Percentiles rank a stretch among this genome's conserved stretches.
phyloP scores from a whole-genome alignment of 1,139 yeast species.

The Taphrina wiesneri region DNA sequence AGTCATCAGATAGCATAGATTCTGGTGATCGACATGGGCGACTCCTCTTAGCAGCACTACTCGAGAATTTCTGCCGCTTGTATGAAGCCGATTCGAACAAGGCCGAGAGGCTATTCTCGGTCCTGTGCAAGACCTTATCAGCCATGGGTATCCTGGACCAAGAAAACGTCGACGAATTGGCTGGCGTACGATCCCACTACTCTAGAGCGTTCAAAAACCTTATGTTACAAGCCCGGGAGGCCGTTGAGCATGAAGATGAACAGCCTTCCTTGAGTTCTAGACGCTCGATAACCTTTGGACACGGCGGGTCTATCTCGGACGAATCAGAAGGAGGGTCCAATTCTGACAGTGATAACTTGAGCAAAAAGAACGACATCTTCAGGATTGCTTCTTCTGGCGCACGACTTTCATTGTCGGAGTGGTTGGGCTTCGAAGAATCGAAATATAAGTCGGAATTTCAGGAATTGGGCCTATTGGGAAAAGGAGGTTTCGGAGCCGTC shows the following conservation, averaged over 20 bases:
- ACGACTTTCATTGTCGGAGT: not conserved
- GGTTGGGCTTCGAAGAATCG: constrained; percentile 46
- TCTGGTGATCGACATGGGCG: constrained; percentile 28
- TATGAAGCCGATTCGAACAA: constrained; percentile 31
- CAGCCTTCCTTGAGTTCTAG: not conserved
- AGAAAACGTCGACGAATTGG: constrained; percentile 31
- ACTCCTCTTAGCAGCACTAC: constrained; percentile 33
- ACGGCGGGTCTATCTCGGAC: not conserved
- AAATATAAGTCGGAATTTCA: constrained; percentile 83
- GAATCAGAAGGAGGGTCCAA: not conserved
- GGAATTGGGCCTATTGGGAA: constrained; percentile 84
- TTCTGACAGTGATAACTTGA: not conserved
- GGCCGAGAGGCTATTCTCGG: constrained; percentile 26
- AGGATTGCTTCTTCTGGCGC: constrained; percentile 1
- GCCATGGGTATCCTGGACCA: constrained; percentile 34
- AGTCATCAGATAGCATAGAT: constrained; percentile 1
- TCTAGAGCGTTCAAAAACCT: constrained; percentile 26
- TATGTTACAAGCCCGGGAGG: constrained; percentile 28
- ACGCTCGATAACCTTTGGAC: not conserved
- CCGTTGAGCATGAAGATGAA: constrained; percentile 13
- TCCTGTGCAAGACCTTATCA: constrained; percentile 25
- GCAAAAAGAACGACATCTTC: constrained; percentile 4
- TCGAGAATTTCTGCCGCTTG: constrained; percentile 34
- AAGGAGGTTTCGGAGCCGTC: constrained; percentile 97
- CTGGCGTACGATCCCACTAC: constrained; percentile 28